Evolutionary conservation across 2,329 filamentous ascomycete species (phyloP), one percentile per base, ranked within the genome.

Genomic region (Aurifilum marmelostoma): DNA sequence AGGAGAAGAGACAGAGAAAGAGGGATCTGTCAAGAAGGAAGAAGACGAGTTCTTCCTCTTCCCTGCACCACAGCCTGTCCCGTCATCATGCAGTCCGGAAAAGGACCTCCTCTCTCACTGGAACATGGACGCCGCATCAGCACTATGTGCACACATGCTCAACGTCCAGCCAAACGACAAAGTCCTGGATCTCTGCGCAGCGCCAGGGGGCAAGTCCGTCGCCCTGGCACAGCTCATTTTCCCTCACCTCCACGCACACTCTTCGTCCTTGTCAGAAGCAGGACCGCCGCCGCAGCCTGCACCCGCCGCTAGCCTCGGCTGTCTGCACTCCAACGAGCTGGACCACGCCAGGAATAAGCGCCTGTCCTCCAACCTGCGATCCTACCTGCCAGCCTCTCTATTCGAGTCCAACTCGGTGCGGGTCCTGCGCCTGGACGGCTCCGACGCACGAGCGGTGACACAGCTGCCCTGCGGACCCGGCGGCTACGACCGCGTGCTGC

Each of bases 181-280:
- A 29, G 75, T 82, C 7, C 73, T 82, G 18, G 80, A 82, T 63
- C 74, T 81, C 12, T 81, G 80, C 67, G 80, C 80, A 6, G 79
- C 79, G 1, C 78, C 79, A 41, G 76, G 78, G 62, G 78, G 77
- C 43, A 80, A 80, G 52, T 79, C 78, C 7, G 71, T 80, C 29
- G 73, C 74, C 3, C 69, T 80, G 37, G 73, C 76, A 1, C 78
- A 80, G 64, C 71, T 74, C 8, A 71, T 82, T 3, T 73, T 73
- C 9, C 71, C 72, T 7, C 29, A 68, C 7, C 69, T 69, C 18
- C 68, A 66, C 41, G 72, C 72, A 27, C 65, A 67, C 16, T 29
- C 72, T 14, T 39, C 69, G 0, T 72, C 73, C 12, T 39, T 68
- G 1, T 72, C 72, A 5, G 63, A 70, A 14, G 75, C 77, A 43